These are phyloP conservation scores for Lecanicillium sp. DNA, from an alignment of 2,329 filamentous ascomycete genomes.

Conservation along the genomic window DNA sequence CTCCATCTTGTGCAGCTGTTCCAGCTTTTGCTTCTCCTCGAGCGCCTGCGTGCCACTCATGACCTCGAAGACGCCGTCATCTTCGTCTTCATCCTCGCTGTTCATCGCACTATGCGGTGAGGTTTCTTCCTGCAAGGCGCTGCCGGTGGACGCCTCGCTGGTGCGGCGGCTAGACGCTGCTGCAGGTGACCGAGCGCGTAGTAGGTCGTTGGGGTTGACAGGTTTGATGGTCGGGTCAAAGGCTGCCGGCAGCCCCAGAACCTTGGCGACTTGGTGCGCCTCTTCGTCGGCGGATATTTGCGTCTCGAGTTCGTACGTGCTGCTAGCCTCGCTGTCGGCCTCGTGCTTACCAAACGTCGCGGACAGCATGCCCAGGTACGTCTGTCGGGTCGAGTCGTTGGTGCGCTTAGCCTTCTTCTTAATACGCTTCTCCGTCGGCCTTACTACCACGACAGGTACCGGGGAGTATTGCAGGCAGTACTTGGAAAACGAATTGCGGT, in stretches of 20 bases:
- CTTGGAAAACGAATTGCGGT: conserved; percentile 77
- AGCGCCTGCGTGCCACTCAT: conserved; percentile 34
- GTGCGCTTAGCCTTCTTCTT: conserved; percentile 85
- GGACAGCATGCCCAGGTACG: conserved; percentile 71
- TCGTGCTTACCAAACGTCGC: conserved; percentile 51
- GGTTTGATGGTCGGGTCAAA: conserved; percentile 60
- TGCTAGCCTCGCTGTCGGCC: conserved; percentile 46
- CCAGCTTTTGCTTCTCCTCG: conserved; percentile 38
- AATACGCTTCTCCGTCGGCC: conserved; percentile 76
- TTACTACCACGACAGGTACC: conserved; percentile 86
- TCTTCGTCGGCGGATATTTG: conserved; percentile 52
- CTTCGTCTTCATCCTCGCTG: conserved; percentile 26
- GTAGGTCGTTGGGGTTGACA: conserved; percentile 26
- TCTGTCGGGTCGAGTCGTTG: conserved; percentile 66
- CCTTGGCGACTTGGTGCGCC: conserved; percentile 56
- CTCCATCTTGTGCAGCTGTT: conserved; percentile 53
- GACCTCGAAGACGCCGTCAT: conserved; percentile 36
- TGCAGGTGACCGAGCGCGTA: conserved; percentile 13
- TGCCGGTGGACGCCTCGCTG: conserved; percentile 12
- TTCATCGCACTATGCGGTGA: conserved; percentile 27
- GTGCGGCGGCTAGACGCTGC: conserved; percentile 6
- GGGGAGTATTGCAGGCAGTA: conserved; percentile 92
- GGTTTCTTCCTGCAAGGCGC: conserved; percentile 15
- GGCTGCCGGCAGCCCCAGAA: conserved; percentile 52
- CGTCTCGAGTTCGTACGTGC: conserved; percentile 46